Evolutionary conservation across 2,329 filamentous ascomycete species (phyloP).

Genomic region (Ploettnerulaceae sp.): DNA sequence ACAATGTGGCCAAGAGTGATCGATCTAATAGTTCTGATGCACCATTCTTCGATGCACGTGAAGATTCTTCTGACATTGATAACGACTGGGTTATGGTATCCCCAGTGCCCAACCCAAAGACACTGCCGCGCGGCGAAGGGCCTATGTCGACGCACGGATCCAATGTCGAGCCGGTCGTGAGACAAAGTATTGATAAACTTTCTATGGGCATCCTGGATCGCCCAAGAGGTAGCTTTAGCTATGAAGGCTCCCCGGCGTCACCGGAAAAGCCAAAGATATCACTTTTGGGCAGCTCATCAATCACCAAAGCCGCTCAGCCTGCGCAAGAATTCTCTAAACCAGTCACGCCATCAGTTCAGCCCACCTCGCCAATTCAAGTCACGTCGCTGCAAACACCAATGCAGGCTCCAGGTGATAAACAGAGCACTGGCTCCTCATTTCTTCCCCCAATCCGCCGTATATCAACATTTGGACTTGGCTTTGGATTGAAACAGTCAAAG

Average conservation of each 20-base stretch:
- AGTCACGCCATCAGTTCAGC: neutral
- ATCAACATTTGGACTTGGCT: slow-evolving; percentile 49
- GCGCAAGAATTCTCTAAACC: neutral
- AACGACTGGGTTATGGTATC: slow-evolving; percentile 28
- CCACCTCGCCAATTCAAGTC: neutral
- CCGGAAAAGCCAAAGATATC: neutral
- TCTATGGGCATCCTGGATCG: slow-evolving; percentile 6
- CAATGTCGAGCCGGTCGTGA: neutral
- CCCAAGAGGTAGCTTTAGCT: slow-evolving; percentile 10
- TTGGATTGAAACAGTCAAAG: slow-evolving; percentile 31
- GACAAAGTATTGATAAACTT: neutral
- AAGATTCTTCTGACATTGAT: slow-evolving; percentile 10
- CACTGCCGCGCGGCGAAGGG: neutral
- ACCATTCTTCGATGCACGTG: slow-evolving; percentile 26
- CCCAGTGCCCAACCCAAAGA: slow-evolving; percentile 7
- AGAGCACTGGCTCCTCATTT: slow-evolving; percentile 36
- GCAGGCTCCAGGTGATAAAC: slow-evolving; percentile 5
- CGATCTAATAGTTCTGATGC: slow-evolving; percentile 23
- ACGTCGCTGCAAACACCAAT: neutral
- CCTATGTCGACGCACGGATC: neutral
- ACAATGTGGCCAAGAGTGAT: slow-evolving; percentile 16
- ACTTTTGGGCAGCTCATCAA: neutral
- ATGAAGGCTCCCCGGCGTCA: slow-evolving; percentile 12
- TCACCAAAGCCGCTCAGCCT: neutral
- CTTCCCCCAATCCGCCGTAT: slow-evolving; percentile 54